A percentile compares a stretch with the other conserved stretches of the same genome.
Conservation (phyloP, 2,329 filamentous ascomycete genomes). For the Neodidymelliopsis sp. region DNA sequence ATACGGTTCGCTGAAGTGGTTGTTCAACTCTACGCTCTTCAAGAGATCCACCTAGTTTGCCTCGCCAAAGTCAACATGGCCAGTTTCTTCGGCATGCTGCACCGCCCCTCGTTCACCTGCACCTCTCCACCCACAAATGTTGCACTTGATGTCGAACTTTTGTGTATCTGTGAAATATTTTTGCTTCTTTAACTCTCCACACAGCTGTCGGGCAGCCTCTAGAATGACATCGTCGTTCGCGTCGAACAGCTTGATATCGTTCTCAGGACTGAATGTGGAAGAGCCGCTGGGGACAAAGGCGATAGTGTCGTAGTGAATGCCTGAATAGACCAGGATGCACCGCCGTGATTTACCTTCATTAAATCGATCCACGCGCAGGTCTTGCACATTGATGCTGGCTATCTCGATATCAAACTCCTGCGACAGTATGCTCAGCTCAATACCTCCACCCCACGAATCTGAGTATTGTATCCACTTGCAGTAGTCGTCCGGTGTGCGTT, state of each 20-base stretch:
- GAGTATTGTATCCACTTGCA: constrained; percentile 81
- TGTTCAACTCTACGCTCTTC: neutral
- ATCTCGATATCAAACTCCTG: constrained; percentile 87
- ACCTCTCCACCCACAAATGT: constrained; percentile 73
- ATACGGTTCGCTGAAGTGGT: no score
- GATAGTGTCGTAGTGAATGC: constrained; percentile 92
- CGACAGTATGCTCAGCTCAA: constrained; percentile 85
- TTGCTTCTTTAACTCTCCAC: constrained; percentile 67
- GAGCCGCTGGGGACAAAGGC: constrained; percentile 70
- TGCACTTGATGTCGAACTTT: constrained; percentile 80
- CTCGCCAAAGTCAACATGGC: constrained; percentile 50
- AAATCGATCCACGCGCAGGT: constrained; percentile 73
- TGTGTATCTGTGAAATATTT: constrained; percentile 92
- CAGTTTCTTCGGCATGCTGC: constrained; percentile 68
- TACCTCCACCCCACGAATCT: constrained; percentile 89
- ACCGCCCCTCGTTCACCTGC: constrained; percentile 70
- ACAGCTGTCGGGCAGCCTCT: constrained; percentile 65
- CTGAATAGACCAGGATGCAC: constrained; percentile 86
- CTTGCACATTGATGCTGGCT: constrained; percentile 80
- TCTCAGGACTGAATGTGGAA: constrained; percentile 70
- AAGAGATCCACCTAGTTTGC: no score
- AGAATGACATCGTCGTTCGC: constrained; percentile 62
- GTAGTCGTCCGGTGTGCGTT: constrained; percentile 74
- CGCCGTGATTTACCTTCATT: constrained; percentile 73
- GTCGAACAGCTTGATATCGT: constrained; percentile 80